Evolutionary conservation across 495 filamentous ascomycete genomes (phyloP).

Genomic region (Chaetomidium leptoderma): DNA sequence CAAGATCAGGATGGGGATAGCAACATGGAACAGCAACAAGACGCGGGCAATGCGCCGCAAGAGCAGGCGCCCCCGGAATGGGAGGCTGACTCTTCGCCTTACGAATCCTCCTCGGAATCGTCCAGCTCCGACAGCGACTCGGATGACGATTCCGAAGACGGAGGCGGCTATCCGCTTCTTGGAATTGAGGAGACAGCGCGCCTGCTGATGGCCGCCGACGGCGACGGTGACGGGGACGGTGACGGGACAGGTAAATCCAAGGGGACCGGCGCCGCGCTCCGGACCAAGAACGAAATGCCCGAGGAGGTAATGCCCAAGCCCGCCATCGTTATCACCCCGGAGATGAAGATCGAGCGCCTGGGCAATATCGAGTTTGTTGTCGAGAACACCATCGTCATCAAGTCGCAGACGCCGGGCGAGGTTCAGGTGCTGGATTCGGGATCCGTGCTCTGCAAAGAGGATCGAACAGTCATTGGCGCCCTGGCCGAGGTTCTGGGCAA

Average conservation of each 20-base stretch:
- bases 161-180: constrained; percentile 51
- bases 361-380: constrained; percentile 70
- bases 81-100: constrained; percentile 61
- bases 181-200: constrained; percentile 73
- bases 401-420: constrained; percentile 72
- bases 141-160: constrained; percentile 60
- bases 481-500: constrained; percentile 77
- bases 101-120: constrained; percentile 42
- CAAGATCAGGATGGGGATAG: constrained; percentile 17
- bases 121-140: constrained; percentile 34
- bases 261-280: constrained; percentile 48
- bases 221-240: constrained; percentile 65
- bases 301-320: constrained; percentile 70
- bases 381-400: constrained; percentile 71
- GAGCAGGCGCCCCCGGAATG: constrained; percentile 44
- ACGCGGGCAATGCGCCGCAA: constrained; percentile 11
- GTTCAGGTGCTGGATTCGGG: constrained; percentile 76
- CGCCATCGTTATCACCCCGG: constrained; percentile 63
- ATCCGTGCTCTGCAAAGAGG: constrained; percentile 75
- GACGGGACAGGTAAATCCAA: constrained; percentile 30
- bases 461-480: constrained; percentile 69
- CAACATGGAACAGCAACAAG: constrained; percentile 11
- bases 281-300: constrained; percentile 68
- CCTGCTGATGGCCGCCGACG: constrained; percentile 66
- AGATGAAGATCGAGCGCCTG: constrained; percentile 69